Base-by-base conservation (phyloP, 1,284 basidiomycete species). In the Cutaneotrichosporon dermatis region DNA sequence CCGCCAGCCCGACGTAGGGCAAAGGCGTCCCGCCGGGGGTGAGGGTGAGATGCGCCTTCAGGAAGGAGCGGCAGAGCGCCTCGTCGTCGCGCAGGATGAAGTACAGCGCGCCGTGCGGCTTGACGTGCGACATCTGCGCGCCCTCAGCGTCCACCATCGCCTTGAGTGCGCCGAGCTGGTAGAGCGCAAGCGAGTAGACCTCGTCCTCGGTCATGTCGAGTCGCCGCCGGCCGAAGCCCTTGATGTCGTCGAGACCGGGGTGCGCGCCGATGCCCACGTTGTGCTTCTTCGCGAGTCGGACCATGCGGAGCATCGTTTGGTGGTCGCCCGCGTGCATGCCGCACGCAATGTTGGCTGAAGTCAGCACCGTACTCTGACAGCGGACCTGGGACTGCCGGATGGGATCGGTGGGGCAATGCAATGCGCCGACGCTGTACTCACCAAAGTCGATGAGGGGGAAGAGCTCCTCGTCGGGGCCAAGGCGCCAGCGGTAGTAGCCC, bases 291-390 rank as follows among this genome's bases (percentile, higher is more conserved):
- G 75, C 75, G 25, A 73, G 59, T 0, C 57, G 60, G 3, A 74
- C 69, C 13, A 73, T 76, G 61, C 66, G 57, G n/a, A 60, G 55
- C 72, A 78, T 78, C 7, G 71, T 71, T 13, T 70, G 66, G n/a
- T 68, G 72, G 60, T 75, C 74, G 4, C 69, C 69, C 2, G 70
- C 73, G 57, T 78, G 76, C 55, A 69, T 66, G 0, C 76, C 76
- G 56, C 74, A 54, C 51, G 35, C 37, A 48, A 40, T 12, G 39
- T 40, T 40, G 39, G 53, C 50, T 25, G 25, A 25, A 25, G 25
- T 25, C 25, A 25, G 25, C 25, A 25, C 25, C 25, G 25, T 25
- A 25, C 25, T 25, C 25, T 25, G 25, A 25, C 25, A 25, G 25
- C 25, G 25, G 25, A 25, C 25, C 25, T 25, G 25, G 25, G 25